These are phyloP conservation scores for Xylaria grammica DNA, from an alignment of 495 filamentous ascomycete genomes.

Conservation along the genomic window DNA sequence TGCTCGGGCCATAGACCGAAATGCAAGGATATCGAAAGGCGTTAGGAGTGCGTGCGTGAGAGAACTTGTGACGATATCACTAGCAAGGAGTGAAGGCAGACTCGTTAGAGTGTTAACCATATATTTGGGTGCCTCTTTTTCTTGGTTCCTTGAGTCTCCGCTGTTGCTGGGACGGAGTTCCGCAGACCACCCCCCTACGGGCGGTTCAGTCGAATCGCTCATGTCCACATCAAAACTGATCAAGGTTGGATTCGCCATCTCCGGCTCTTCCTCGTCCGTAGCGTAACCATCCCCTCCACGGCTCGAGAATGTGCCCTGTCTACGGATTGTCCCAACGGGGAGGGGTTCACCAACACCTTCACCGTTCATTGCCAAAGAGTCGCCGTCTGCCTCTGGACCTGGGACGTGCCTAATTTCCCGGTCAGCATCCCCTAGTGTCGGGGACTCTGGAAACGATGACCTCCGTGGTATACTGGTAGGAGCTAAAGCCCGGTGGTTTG, in stretches of 20 bases:
- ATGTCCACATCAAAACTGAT: slow-evolving; percentile 65
- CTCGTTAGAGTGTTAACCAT: slow-evolving; percentile 44
- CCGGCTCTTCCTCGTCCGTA: slow-evolving; percentile 56
- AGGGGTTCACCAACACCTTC: slow-evolving; percentile 33
- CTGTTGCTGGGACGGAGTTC: slow-evolving; percentile 55
- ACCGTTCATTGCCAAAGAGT: slow-evolving; percentile 30
- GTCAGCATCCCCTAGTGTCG: slow-evolving; percentile 34
- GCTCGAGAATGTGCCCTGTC: slow-evolving; percentile 39
- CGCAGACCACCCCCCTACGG: slow-evolving; percentile 59
- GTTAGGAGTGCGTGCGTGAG: slow-evolving; percentile 38
- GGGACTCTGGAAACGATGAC: slow-evolving; percentile 33
- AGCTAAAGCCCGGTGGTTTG: slow-evolving; percentile 7
- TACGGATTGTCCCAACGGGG: slow-evolving; percentile 37
- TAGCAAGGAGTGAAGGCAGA: slow-evolving; percentile 42
- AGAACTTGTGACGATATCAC: slow-evolving; percentile 42
- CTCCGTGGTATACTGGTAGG: slow-evolving; percentile 18
- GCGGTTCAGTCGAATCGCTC: slow-evolving; percentile 47
- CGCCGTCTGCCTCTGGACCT: slow-evolving; percentile 29
- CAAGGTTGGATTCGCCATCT: slow-evolving; percentile 54
- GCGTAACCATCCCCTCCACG: slow-evolving; percentile 45
- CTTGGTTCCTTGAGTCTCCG: slow-evolving; percentile 31
- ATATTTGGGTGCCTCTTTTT: slow-evolving; percentile 39
- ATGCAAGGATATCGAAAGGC: slow-evolving; percentile 37
- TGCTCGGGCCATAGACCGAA: slow-evolving; percentile 37
- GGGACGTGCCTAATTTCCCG: slow-evolving; percentile 31